Percentiles rank a stretch among this genome's conserved stretches.
Conservation (phyloP, 108 stramenopile genomes). For the Schizochytrium sp. region DNA sequence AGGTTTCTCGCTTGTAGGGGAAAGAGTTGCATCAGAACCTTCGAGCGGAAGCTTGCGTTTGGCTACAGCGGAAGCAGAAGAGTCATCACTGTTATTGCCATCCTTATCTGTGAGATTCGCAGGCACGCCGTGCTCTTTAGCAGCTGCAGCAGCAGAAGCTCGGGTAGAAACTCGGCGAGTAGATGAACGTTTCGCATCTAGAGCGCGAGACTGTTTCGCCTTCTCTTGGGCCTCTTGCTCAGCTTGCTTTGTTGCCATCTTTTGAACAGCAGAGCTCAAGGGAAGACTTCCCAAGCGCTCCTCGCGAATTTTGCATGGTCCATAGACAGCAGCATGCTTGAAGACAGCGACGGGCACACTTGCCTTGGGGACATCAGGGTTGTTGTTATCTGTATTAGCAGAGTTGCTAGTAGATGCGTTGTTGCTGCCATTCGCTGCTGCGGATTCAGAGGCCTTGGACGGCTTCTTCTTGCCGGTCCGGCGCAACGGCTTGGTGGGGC, state of each 20-base stretch:
- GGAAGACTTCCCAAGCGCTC: conserved; percentile 31
- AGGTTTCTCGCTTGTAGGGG: background rate
- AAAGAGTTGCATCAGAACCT: background rate
- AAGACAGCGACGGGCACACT: conserved; percentile 46
- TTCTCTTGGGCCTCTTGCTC: conserved; percentile 21
- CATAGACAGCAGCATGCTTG: conserved; percentile 2
- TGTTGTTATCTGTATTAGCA: no score
- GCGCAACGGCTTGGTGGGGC: conserved; percentile 11
- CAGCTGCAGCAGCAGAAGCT: background rate
- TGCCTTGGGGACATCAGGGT: background rate
- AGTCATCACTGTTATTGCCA: background rate
- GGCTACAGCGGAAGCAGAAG: background rate
- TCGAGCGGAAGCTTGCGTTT: background rate
- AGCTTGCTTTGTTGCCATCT: background rate
- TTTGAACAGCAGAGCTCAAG: background rate
- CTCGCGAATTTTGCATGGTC: conserved; percentile 34
- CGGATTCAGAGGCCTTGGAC: background rate
- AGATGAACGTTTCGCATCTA: background rate
- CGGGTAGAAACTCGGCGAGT: conserved; percentile 18
- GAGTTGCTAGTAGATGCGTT: background rate
- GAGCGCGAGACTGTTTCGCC: background rate
- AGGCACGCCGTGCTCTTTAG: background rate
- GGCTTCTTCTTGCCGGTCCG: background rate
- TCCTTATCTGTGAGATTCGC: background rate
- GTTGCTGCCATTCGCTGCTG: background rate